phyloP scores from a whole-genome alignment of 768 basidiomycete species.

The Trametes maxima region DNA sequence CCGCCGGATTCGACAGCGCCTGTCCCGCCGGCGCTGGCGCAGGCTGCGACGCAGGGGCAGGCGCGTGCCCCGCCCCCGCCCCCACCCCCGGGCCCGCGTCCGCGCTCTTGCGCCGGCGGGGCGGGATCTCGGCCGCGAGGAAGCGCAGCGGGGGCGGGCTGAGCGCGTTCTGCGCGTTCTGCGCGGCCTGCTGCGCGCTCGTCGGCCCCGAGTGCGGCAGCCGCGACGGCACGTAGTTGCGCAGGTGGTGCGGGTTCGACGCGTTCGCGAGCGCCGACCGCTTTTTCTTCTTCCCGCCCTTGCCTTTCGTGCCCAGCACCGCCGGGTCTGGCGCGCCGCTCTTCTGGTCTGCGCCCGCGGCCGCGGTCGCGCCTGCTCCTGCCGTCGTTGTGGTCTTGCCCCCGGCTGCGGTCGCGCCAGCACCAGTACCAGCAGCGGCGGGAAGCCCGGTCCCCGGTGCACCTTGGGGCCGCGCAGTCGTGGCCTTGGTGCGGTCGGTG shows the following conservation, averaged over 20 bases:
- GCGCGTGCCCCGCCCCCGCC: neutral
- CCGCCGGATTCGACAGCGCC: constrained; percentile 57
- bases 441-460: too few species aligned
- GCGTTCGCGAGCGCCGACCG: constrained; percentile 88
- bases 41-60: neutral
- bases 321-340: constrained; percentile 11
- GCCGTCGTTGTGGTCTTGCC: constrained; percentile 43
- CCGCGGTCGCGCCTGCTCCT: constrained; percentile 28
- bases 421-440: constrained; percentile 2
- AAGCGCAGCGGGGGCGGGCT: constrained; percentile 68
- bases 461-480: constrained; percentile 34
- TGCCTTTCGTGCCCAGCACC: constrained; percentile 24
- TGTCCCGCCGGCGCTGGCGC: constrained; percentile 29
- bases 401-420: constrained; percentile 26
- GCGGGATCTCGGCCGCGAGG: constrained; percentile 67
- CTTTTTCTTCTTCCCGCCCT: constrained; percentile 86
- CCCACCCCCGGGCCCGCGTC: neutral
- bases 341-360: constrained; percentile 29
- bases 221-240: constrained; percentile 91
- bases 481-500: constrained; percentile 40
- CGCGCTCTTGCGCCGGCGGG: constrained; percentile 37
- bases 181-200: constrained; percentile 41
- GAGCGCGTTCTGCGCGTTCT: constrained; percentile 51
- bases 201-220: constrained; percentile 51
- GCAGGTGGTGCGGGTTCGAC: constrained; percentile 92